Conservation (phyloP, 1,139 yeast genomes). For the Suhomyces chickasaworum region DNA sequence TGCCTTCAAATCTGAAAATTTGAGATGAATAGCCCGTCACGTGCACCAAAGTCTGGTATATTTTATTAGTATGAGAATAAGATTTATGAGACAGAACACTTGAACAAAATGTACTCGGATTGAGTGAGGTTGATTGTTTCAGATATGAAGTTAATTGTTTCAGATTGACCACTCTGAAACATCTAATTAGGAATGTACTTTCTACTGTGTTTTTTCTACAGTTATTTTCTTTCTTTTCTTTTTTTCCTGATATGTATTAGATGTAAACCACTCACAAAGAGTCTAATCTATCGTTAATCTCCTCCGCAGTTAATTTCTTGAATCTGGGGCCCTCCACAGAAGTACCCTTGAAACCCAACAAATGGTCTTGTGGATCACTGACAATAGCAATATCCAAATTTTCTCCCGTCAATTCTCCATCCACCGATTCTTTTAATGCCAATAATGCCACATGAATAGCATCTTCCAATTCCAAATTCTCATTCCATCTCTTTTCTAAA, state of each 20-base stretch:
- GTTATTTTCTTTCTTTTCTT: too few relatives aligned
- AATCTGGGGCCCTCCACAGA: slow-evolving; percentile 82
- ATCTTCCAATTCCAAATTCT: slow-evolving; percentile 93
- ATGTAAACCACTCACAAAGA: slow-evolving; percentile 56
- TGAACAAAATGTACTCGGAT: too few relatives aligned
- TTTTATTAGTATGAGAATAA: background rate
- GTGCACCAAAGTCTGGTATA: too few relatives aligned
- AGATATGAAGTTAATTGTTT: too few relatives aligned
- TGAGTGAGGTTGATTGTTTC: too few relatives aligned
- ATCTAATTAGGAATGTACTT: too few relatives aligned
- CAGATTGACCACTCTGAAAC: too few relatives aligned
- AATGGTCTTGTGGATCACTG: slow-evolving; percentile 78
- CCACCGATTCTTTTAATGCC: slow-evolving; percentile 94
- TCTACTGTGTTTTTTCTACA: too few relatives aligned
- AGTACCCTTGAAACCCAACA: slow-evolving; percentile 88
- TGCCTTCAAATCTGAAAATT: slow-evolving; percentile 3
- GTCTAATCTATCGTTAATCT: slow-evolving; percentile 92
- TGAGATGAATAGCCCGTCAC: background rate
- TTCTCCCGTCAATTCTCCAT: slow-evolving; percentile 96
- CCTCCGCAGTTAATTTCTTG: slow-evolving; percentile 81
- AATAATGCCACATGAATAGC: slow-evolving; percentile 95
- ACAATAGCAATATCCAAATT: slow-evolving; percentile 91
- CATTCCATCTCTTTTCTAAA: slow-evolving; percentile 97
- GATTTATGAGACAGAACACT: too few relatives aligned
- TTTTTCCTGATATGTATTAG: background rate